Base-by-base conservation (phyloP, 2,329 filamentous ascomycete genomes). In the Aspergillus fumigatus region DNA sequence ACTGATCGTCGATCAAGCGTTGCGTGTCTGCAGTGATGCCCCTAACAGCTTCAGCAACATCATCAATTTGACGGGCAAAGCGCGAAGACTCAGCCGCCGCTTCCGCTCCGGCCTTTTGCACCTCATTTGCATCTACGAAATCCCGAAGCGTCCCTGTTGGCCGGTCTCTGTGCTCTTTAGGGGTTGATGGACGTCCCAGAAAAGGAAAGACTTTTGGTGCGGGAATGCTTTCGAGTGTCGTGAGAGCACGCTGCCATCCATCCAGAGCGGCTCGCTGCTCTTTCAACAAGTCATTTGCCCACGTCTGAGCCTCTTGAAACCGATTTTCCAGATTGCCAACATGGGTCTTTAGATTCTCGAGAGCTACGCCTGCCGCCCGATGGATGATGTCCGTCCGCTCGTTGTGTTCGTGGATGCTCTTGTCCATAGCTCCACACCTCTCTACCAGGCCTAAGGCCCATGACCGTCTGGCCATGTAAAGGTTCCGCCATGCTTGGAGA, bases 401-500 rank as follows among this genome's bases (percentile, higher is more conserved):
- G 55, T 73, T 73, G 50, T 75, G 83, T 55, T 86, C 81, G 65
- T 84, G 80, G 21, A 86, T 81, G 59, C 81, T 76, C 52, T 79
- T 77, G 52, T 86, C 84, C 77, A 91, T 87, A 51, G 78, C 77
- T 51, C 80, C 80, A 65, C 90, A 93, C 63, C 88, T 86, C 26
- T 87, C 84, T 6, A 88, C 82, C 35, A 95, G 76, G 41, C 80
- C 80, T 53, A 87, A 76, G 0, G 92, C 89, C 94, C 94, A 99
- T 63, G 83, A 81, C 65, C 88, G 85, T 57, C 94, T 87, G 57
- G 87, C 83, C 72, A 87, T 88, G 79, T 94, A 97, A 23, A 97
- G 80, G 48, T 87, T 84, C 70, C 91, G 89, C 93, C 94, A 99
- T 84, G 92, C 88, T 67, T 87, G 82, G 54, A 97, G 80, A 60